Evolutionary conservation across 2,329 filamentous ascomycete genomes (phyloP), one percentile per base, ranked within the genome.

Genomic region (Colletotrichum godetiae): DNA sequence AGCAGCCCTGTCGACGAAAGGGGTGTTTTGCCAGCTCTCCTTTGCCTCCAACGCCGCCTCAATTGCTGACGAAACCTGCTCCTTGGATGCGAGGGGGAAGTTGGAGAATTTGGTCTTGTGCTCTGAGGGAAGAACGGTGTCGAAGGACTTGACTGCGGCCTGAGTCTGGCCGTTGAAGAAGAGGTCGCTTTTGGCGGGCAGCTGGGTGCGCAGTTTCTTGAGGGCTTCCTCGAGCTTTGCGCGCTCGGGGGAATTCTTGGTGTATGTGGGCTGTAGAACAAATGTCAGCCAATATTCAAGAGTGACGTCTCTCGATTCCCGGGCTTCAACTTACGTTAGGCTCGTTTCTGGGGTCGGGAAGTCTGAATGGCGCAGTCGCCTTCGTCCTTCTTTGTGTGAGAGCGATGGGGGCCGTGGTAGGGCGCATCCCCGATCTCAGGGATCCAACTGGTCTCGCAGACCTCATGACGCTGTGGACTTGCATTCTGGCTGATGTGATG

Each of bases 1-100:
- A 69, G 95, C 94, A 12, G 96, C 96, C 65, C 96, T 91, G 84
- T 98, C 96, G 59, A 94, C 91, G 80, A 98, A 98, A 12, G 96
- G 94, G 19, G 97, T 88, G 6, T 89, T 88, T 80, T 96, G 95
- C 96, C 97, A 98, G 42, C 91, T 89, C 68, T 91, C 88, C 86
- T 97, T 97, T 59, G 95, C 95, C n/a, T 90, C 91, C 55, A 98
- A 89, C 31, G 96, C 96, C 49, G 94, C 90, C 35, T 95, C 91
- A 78, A 98, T 98, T 66, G 96, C 95, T 3, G 24, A 76, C 58
- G 67, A 71, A 37, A 84, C 81, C 55, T 84, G 79, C 55, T 78
- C 77, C 49, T 78, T 76, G 24, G 78, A 79, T 31, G 81, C 79
- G 6, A 82, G 76, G 0, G 78, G 78, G 57, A 82, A 82, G 74